These are phyloP conservation scores for Paraurostyla sp. DNA, from an alignment of 73 alveolate species.

Conservation along the genomic window DNA sequence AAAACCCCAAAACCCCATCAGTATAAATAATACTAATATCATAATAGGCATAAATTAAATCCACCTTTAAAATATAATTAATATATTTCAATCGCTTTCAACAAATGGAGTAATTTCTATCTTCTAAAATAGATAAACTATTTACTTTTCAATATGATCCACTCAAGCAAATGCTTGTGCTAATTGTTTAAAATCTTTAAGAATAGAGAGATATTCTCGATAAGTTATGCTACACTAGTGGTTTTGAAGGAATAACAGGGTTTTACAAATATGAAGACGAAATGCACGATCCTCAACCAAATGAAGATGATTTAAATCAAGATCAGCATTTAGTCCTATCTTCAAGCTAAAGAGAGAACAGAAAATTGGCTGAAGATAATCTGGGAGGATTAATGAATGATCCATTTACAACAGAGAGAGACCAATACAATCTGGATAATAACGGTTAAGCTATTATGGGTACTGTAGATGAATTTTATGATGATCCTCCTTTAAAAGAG, in stretches of 20 bases:
- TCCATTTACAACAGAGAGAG: too few species aligned
- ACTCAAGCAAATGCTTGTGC: slow-evolving; percentile 13
- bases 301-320: too few species aligned
- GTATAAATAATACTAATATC: too few species aligned
- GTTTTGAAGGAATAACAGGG: neutral
- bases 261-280: neutral
- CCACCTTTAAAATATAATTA: too few species aligned
- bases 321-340: neutral
- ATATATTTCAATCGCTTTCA: too few species aligned
- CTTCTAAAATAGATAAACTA: slow-evolving; percentile 29
- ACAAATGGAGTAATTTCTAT: slow-evolving; percentile 1
- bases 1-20: too few species aligned
- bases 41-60: too few species aligned
- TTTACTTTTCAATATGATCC: slow-evolving; percentile 52
- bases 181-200: slow-evolving; percentile 18
- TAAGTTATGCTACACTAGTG: neutral
- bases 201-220: slow-evolving; percentile 36
- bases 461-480: neutral
- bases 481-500: neutral
- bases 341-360: neutral
- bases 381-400: too few species aligned
- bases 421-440: too few species aligned
- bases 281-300: neutral
- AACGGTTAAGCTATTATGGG: neutral
- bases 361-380: neutral